Evolutionary conservation across 139 green algal species (phyloP), one percentile per base, ranked within the genome.

Genomic region (Gonium pectorale): DNA sequence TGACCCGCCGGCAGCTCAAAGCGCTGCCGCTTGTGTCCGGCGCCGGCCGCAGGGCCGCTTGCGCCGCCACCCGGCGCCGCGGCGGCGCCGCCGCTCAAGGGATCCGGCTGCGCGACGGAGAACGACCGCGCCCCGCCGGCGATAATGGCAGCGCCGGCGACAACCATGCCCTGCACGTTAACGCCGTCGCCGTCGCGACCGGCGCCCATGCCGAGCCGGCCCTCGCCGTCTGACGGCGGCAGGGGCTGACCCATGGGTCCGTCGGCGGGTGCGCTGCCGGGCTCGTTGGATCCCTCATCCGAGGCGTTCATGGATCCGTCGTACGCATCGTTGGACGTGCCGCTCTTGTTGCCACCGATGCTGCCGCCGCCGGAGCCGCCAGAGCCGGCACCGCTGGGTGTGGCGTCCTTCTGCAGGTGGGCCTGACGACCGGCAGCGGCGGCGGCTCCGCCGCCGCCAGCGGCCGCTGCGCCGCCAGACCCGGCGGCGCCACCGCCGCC

Each of bases 241-340:
- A 70, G 60, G 26, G 44, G 31, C 44, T 78, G 64, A 46, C 79
- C 75, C 43, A 86, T 66, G 29, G 78, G 87, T 27, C 83, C 87
- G 33, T 72, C 72, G 7, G 88, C 77, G 1, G 84, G 88, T 33
- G 86, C 80, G 46, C 46, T 89, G 43, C 88, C 86, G 6, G 89
- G 89, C 79, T 92, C 89, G 44, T 92, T 92, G 46, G 60, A 83
- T 8, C 89, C 89, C 60, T 92, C 89, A 52, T 92, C 89, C 29
- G 86, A 91, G 35, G 77, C 89, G 40, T 92, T 90, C 38, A 89
- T 73, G 78, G 68, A 86, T 51, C 86, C 86, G 33, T 85, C 86
- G 40, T 64, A 86, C 2, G 80, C 75, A 19, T 71, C 84, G 26
- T 89, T 75, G 26, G 54, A 75, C 5, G 82, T 87, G 60, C 71